A percentile compares a stretch with the other conserved stretches of the same genome.
phyloP scores from a whole-genome alignment of 1,139 yeast species.

The Yamadazyma triangularis region DNA sequence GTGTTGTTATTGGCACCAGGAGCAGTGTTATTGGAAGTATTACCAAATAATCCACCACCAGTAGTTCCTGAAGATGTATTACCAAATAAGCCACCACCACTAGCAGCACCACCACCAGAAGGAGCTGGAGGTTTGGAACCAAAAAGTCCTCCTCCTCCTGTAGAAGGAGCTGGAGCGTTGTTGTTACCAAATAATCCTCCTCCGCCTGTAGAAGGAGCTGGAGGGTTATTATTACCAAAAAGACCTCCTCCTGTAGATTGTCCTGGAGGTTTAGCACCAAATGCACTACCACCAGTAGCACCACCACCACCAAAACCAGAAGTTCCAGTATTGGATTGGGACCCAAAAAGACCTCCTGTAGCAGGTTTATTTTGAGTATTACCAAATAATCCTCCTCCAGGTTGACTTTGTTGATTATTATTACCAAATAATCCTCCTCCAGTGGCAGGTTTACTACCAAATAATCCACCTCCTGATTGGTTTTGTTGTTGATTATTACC shows the following conservation, averaged over 20 bases:
- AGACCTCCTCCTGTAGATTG: too few species aligned
- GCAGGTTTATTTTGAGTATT: constrained; percentile 10
- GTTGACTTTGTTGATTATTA: constrained; percentile 7
- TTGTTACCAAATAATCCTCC: too few species aligned
- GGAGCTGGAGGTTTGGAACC: constrained; percentile 10
- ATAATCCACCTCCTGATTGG: too few species aligned
- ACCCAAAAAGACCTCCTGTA: constrained; percentile 14
- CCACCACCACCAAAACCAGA: constrained; percentile 20
- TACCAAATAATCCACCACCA: constrained; percentile 11
- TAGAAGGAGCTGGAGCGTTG: too few species aligned
- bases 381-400: constrained; percentile 22
- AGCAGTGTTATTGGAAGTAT: too few species aligned
- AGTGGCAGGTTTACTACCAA: too few species aligned
- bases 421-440: constrained; percentile 28
- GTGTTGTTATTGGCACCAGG: constrained; percentile 10
- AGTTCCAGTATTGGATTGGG: constrained; percentile 16
- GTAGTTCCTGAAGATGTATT: constrained; percentile 9
- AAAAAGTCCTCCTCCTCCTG: constrained; percentile 14
- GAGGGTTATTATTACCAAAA: too few species aligned
- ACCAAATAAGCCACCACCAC: constrained; percentile 4
- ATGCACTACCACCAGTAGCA: too few species aligned
- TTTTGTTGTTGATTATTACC: constrained; percentile 19
- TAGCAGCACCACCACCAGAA: too few species aligned
- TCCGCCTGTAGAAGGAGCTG: too few species aligned
- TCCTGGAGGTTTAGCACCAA: too few species aligned